These are phyloP conservation scores for Crithidia bombi DNA, from an alignment of 208 protist genomes.

Conservation along the genomic window DNA sequence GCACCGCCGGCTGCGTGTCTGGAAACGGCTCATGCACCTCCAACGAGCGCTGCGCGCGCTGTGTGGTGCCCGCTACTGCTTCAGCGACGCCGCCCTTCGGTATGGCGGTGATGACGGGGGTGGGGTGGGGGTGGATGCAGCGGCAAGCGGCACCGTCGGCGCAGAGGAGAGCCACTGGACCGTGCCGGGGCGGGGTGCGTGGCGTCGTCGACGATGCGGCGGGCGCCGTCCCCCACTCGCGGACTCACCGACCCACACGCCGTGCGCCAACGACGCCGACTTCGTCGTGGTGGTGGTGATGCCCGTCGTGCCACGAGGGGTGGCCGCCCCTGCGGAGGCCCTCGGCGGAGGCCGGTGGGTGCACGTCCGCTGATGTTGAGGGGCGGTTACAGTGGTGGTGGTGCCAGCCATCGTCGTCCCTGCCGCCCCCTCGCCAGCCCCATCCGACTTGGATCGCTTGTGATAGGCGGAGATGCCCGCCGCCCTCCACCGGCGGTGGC, in stretches of 20 bases:
- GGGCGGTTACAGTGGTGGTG: neutral
- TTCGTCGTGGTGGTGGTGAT: neutral
- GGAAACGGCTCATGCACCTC: slow-evolving; percentile 17
- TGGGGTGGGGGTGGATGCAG: neutral
- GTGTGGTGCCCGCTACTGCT: no score
- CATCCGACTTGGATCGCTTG: slow-evolving; percentile 18
- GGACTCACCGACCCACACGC: neutral
- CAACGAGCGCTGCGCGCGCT: neutral
- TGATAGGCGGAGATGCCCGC: neutral
- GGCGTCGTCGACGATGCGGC: neutral
- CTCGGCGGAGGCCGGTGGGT: neutral
- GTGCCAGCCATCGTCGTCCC: neutral
- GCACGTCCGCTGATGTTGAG: neutral
- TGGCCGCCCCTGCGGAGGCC: neutral
- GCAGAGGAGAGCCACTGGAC: slow-evolving; percentile 6
- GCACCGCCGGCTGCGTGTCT: neutral
- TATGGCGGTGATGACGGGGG: neutral
- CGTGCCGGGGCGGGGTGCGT: slow-evolving; percentile 6
- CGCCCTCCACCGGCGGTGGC: neutral
- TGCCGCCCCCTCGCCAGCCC: neutral
- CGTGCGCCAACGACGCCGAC: neutral
- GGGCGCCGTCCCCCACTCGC: neutral
- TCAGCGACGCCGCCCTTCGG: neutral
- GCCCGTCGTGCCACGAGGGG: neutral
- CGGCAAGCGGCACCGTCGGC: slow-evolving; percentile 8